Evolutionary conservation across 257 asterid genomes (phyloP).

Genomic region (Prunella vulgaris): DNA sequence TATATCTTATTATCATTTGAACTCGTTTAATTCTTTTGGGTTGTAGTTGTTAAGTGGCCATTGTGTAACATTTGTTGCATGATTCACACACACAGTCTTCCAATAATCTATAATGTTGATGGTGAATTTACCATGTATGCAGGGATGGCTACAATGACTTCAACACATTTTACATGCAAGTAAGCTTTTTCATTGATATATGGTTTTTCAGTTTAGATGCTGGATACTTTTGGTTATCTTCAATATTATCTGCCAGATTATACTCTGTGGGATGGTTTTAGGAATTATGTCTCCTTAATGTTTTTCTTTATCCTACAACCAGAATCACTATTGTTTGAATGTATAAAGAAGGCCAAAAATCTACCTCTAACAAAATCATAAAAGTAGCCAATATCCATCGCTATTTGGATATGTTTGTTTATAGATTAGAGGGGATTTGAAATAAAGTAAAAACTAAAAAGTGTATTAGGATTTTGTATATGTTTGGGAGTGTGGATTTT

Average conservation of each 20-base stretch:
- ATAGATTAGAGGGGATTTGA: no score
- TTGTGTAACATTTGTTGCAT: constrained; percentile 18
- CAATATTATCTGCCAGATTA: constrained; percentile 17
- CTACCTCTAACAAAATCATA: no score
- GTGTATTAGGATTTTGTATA: no score
- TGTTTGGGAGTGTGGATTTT: no score
- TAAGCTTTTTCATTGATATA: constrained; percentile 40
- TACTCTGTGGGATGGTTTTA: background rate
- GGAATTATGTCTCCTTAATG: background rate
- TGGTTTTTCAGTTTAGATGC: constrained; percentile 20
- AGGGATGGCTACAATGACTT: constrained; percentile 99
- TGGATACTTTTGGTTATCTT: constrained; percentile 10
- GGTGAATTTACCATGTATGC: constrained; percentile 41
- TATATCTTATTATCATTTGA: background rate
- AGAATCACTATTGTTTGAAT: background rate
- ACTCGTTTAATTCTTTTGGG: background rate
- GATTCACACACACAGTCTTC: constrained; percentile 8
- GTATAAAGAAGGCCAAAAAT: no score
- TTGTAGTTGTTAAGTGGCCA: constrained; percentile 6
- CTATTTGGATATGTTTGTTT: no score
- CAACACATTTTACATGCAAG: constrained; percentile 99
- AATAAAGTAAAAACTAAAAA: no score
- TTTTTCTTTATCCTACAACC: background rate
- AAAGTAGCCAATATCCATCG: no score
- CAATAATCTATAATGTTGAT: constrained; percentile 24